A percentile compares a stretch with the other conserved stretches of the same genome.
These are phyloP conservation scores for Aspergillus baeticus DNA, from an alignment of 495 filamentous ascomycete genomes.

Conservation along the genomic window DNA sequence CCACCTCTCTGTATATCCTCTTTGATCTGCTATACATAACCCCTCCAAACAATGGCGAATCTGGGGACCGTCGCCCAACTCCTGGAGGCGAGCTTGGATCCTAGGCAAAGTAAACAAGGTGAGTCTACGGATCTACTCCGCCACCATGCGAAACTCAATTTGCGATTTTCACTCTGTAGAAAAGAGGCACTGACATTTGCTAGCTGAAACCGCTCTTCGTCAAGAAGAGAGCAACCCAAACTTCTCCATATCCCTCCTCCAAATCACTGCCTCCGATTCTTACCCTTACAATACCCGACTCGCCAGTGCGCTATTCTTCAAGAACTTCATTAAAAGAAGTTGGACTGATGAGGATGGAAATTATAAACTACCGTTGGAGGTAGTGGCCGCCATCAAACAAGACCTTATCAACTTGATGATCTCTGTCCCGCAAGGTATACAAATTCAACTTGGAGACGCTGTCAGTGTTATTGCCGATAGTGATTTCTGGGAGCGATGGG, in stretches of 20 bases:
- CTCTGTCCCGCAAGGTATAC: slow-evolving; percentile 78
- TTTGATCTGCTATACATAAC: slow-evolving; percentile 10
- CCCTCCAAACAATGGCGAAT: slow-evolving; percentile 65
- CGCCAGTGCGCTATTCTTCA: slow-evolving; percentile 92
- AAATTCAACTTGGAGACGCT: slow-evolving; percentile 91
- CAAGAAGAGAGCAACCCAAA: slow-evolving; percentile 73
- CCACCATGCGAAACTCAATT: background rate
- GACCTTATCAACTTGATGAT: slow-evolving; percentile 98
- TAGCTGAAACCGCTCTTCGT: slow-evolving; percentile 79
- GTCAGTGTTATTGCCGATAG: slow-evolving; percentile 97
- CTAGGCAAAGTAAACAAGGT: slow-evolving; percentile 85
- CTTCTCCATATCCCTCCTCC: slow-evolving; percentile 85
- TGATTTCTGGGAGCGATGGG: slow-evolving; percentile 95
- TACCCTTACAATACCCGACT: slow-evolving; percentile 75
- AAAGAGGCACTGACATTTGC: slow-evolving; percentile 17
- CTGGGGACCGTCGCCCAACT: slow-evolving; percentile 72
- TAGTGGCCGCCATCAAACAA: slow-evolving; percentile 85
- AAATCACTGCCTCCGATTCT: slow-evolving; percentile 73
- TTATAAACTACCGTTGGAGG: slow-evolving; percentile 76
- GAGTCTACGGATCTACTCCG: slow-evolving; percentile 27
- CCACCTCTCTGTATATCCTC: background rate
- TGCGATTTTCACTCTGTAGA: background rate
- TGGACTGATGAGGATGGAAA: slow-evolving; percentile 92
- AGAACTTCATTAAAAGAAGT: slow-evolving; percentile 93
- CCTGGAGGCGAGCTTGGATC: slow-evolving; percentile 84